phyloP scores from a whole-genome alignment of 495 filamentous ascomycete genomes.

The Penicillium daleae region DNA sequence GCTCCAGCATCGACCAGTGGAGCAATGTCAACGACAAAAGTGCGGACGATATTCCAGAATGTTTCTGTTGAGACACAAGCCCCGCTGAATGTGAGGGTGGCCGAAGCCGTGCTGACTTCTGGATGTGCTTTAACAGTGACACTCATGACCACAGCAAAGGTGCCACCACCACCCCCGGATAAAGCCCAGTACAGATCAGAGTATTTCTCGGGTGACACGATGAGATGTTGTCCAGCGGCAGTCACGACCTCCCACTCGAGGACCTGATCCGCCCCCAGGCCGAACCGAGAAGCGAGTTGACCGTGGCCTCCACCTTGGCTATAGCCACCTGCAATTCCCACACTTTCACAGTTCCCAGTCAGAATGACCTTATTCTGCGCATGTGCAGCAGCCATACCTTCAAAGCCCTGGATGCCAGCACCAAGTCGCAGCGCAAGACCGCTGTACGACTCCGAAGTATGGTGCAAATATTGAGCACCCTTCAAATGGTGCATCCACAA shows the following conservation, averaged over 20 bases:
- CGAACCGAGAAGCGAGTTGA: conserved; percentile 51
- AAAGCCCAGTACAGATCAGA: conserved; percentile 23
- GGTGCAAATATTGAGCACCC: conserved; percentile 39
- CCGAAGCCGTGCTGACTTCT: conserved; percentile 8
- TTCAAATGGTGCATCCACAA: conserved; percentile 61
- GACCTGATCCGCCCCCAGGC: conserved; percentile 63
- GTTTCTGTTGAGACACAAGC: neutral
- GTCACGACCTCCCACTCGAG: conserved; percentile 62
- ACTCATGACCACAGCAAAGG: conserved; percentile 19
- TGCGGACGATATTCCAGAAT: conserved; percentile 10
- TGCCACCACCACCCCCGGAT: conserved; percentile 20
- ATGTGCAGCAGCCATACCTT: conserved; percentile 50
- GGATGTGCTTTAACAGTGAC: conserved; percentile 21
- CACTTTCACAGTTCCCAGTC: conserved; percentile 38
- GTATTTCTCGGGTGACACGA: conserved; percentile 22
- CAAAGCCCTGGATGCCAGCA: conserved; percentile 53
- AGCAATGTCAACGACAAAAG: conserved; percentile 9
- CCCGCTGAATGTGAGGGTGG: conserved; percentile 12
- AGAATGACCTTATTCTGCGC: conserved; percentile 23
- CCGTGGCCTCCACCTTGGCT: conserved; percentile 63
- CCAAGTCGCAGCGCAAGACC: conserved; percentile 57
- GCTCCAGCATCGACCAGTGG: conserved; percentile 18
- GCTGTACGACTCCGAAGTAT: conserved; percentile 39
- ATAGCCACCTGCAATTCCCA: conserved; percentile 55
- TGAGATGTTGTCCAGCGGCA: conserved; percentile 5